phyloP scores from a whole-genome alignment of 768 basidiomycete genomes.

The Russula emetica region DNA sequence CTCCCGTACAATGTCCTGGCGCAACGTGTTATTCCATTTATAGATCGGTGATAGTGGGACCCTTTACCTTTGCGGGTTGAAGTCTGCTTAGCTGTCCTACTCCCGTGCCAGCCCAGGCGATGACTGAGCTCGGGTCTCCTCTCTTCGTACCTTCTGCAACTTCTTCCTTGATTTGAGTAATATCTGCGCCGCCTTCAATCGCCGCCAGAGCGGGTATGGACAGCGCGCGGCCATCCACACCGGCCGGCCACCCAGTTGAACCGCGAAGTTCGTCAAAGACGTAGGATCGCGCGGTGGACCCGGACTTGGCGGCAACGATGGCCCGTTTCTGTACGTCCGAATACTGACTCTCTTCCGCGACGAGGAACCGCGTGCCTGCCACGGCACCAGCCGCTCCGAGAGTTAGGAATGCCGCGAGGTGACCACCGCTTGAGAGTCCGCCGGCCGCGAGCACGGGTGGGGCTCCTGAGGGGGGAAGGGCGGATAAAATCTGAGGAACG shows the following conservation, averaged over 20 bases:
- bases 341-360: slow-evolving; percentile 56
- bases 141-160: slow-evolving; percentile 30
- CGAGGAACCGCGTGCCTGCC: slow-evolving; percentile 70
- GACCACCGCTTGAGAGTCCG: slow-evolving; percentile 59
- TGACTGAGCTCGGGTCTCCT: slow-evolving; percentile 31
- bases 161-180: slow-evolving; percentile 19
- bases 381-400: slow-evolving; percentile 67
- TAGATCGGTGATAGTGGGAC: slow-evolving; percentile 3
- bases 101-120: slow-evolving; percentile 39
- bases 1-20: slow-evolving; percentile 32
- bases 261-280: slow-evolving; percentile 36
- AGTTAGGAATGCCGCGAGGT: slow-evolving; percentile 59
- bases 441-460: slow-evolving; percentile 70
- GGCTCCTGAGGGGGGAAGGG: slow-evolving; percentile 38
- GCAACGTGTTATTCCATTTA: slow-evolving; percentile 7
- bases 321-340: slow-evolving; percentile 35
- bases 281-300: slow-evolving; percentile 34
- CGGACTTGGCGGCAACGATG: slow-evolving; percentile 31
- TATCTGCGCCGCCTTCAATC: slow-evolving; percentile 18
- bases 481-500: slow-evolving; percentile 50
- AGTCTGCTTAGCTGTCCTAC: slow-evolving; percentile 33
- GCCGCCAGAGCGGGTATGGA: slow-evolving; percentile 37
- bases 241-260: slow-evolving; percentile 35
- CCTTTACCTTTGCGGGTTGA: slow-evolving; percentile 31
- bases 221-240: slow-evolving; percentile 40